Evolutionary conservation across 352 stramenopile species (phyloP).

Genomic region (Phytophthora tentaculata): DNA sequence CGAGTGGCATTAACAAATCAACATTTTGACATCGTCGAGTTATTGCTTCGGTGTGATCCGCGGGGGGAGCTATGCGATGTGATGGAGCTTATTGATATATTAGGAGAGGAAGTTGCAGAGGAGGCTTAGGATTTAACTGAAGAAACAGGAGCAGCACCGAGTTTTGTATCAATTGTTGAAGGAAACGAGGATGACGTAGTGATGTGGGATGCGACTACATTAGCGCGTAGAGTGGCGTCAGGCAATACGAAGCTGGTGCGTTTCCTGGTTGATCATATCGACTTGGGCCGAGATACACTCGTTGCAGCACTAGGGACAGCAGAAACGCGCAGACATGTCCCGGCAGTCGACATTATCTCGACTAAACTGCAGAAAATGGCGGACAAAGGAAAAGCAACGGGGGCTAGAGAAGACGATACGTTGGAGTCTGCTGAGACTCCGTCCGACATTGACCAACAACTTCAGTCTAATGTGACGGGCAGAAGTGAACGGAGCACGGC

Average conservation of each 20-base stretch:
- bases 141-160: neutral
- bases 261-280: slow-evolving; percentile 30
- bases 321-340: neutral
- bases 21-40: slow-evolving; percentile 31
- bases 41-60: slow-evolving; percentile 38
- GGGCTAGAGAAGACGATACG: neutral
- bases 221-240: slow-evolving; percentile 17
- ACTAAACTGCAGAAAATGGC: slow-evolving; percentile 1
- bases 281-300: slow-evolving; percentile 12
- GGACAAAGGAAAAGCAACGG: neutral
- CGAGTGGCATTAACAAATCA: slow-evolving; percentile 13
- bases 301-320: slow-evolving; percentile 10
- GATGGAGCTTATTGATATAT: slow-evolving; percentile 29
- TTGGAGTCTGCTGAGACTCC: neutral
- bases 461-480: neutral
- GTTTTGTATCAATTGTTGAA: slow-evolving; percentile 21
- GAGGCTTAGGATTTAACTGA: neutral
- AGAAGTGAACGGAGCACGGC: neutral
- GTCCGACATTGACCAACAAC: neutral
- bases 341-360: slow-evolving; percentile 8
- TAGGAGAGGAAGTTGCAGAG: slow-evolving; percentile 20
- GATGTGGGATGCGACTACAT: slow-evolving; percentile 23
- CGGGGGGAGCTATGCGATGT: slow-evolving; percentile 35
- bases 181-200: slow-evolving; percentile 13
- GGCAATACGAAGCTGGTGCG: slow-evolving; percentile 14